Evolutionary conservation across 106 monocot genomes (phyloP).

Genomic region (Acorus gramineus): DNA sequence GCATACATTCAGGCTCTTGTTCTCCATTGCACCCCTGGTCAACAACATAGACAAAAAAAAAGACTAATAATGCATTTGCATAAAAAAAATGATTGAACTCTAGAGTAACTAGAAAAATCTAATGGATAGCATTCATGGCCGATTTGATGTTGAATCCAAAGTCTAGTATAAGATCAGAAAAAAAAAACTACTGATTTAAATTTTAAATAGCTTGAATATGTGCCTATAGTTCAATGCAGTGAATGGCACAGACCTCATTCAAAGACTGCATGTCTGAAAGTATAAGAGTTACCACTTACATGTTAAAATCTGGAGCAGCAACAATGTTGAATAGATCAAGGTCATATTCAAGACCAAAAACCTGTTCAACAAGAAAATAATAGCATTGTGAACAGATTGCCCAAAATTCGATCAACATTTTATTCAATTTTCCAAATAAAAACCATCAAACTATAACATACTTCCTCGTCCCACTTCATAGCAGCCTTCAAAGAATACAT

Average conservation of each 20-base stretch:
- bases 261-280: background rate
- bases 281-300: conserved; percentile 38
- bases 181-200: no score
- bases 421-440: background rate
- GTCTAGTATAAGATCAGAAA: no score
- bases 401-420: conserved; percentile 1
- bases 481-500: conserved; percentile 99
- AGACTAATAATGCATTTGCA: background rate
- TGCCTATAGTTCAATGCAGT: no score
- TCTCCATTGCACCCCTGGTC: conserved; percentile 99
- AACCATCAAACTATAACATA: conserved; percentile 13
- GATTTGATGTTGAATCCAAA: no score
- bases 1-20: conserved; percentile 95
- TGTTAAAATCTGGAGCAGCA: conserved; percentile 98
- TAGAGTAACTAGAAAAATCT: no score
- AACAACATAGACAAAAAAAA: conserved; percentile 15
- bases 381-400: background rate
- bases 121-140: no score
- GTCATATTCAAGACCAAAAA: conserved; percentile 96
- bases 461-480: conserved; percentile 99
- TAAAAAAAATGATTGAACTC: no score
- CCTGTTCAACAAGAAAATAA: conserved; percentile 32
- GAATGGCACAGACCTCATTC: no score
- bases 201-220: no score
- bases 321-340: conserved; percentile 99